Evolutionary conservation across 83 land plant genomes (phyloP).

Genomic region (Larix sibirica): DNA sequence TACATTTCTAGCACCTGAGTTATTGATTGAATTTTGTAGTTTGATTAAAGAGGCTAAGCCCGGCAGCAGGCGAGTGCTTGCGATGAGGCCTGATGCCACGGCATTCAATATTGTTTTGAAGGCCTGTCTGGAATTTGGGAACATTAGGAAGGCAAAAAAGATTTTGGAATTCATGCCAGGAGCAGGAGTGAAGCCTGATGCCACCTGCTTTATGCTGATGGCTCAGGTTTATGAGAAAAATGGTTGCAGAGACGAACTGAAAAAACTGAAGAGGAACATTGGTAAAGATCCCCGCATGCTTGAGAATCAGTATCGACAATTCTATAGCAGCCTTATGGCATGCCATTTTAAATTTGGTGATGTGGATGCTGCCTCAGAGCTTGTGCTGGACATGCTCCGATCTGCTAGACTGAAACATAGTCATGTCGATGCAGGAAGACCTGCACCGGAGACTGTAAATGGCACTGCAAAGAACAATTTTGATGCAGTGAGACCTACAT

Average conservation of each 20-base stretch:
- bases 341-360: constrained; percentile 55
- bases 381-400: constrained; percentile 27
- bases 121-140: constrained; percentile 41
- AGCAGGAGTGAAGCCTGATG: constrained; percentile 46
- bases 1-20: constrained; percentile 40
- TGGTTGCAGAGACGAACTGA: constrained; percentile 51
- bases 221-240: constrained; percentile 43
- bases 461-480: no score
- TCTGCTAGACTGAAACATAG: background rate
- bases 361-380: constrained; percentile 50
- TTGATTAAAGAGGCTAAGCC: constrained; percentile 3
- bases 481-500: no score
- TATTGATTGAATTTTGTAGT: constrained; percentile 51
- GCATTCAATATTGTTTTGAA: constrained; percentile 52
- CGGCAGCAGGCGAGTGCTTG: background rate
- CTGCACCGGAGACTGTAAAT: no score
- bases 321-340: constrained; percentile 48
- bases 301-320: constrained; percentile 31
- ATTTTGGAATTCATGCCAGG: constrained; percentile 46
- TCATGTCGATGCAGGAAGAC: no score
- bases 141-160: constrained; percentile 42
- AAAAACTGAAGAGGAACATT: constrained; percentile 34
- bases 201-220: constrained; percentile 34
- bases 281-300: constrained; percentile 25
- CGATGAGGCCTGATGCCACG: constrained; percentile 25